Base-by-base conservation (phyloP, 2,329 filamentous ascomycete genomes). In the Neonectria ditissima region DNA sequence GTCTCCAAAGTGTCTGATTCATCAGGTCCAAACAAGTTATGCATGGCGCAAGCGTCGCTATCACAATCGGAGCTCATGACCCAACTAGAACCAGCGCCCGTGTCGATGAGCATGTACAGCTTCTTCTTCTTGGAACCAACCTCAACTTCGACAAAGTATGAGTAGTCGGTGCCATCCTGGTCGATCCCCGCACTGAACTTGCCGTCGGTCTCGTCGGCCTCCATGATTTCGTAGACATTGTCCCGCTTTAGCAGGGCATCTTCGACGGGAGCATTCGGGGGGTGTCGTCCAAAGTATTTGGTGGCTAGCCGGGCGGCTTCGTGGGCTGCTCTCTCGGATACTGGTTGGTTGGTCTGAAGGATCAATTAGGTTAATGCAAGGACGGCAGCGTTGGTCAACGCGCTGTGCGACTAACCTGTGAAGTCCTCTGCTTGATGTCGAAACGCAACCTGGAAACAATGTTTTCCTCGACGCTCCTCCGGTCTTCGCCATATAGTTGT, bases 51-150 rank as follows among this genome's bases (percentile, higher is more conserved):
- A 5, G 92, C 86, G 24, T 83, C 77, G 3, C 87, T 88, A 16
- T 77, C 83, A 80, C 94, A 97, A 58, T 84, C 80, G 16, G 87
- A 82, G 30, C 90, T 87, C 87, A 96, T 96, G 20, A 97, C 87
- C 94, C 94, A 97, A 13, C 90, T 93, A 62, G 92, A 93, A 22
- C 86, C 86, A 41, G 89, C 88, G 26, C 89, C 89, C 8, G 89
- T 90, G 74, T 91, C 89, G 61, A 91, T 79, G 26, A 91, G 82
- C 84, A 91, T 86, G 69, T 86, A 87, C 68, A 91, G 69, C 2
- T 82, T 75, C 67, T 85, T 87, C 44, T 78, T 77, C 14, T 80
- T 77, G 4, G 88, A 87, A 14, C 89, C 89, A 16, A 91, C 73
- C 34, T 80, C 71, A 16, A 85, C 86, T 72, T 87, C 77, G 45